Percentiles rank a stretch among this genome's conserved stretches.
These are phyloP conservation scores for Calonectria pteridis DNA, from an alignment of 2,329 filamentous ascomycete genomes.

Conservation along the genomic window DNA sequence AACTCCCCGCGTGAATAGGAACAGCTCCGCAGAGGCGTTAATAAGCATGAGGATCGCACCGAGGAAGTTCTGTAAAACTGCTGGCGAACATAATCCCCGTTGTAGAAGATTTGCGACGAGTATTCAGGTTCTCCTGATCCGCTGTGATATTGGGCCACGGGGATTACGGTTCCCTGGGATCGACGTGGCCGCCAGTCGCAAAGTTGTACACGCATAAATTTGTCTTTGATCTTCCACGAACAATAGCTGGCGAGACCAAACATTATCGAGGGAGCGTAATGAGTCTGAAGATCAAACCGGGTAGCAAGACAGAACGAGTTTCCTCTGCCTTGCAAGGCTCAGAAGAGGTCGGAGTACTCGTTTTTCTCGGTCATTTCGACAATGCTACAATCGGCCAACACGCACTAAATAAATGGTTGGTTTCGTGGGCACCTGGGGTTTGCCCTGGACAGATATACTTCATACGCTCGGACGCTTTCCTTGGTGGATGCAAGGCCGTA, in stretches of 20 bases:
- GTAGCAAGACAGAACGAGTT: not conserved
- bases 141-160: not conserved
- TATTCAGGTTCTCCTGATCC: not conserved
- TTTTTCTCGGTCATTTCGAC: not conserved
- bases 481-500: conserved; percentile 2
- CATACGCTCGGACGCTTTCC: not conserved
- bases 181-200: not conserved
- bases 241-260: not conserved
- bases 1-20: not conserved
- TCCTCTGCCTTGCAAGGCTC: not conserved
- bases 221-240: not conserved
- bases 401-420: not conserved
- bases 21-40: not conserved
- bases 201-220: conserved; percentile 6
- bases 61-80: not conserved
- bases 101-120: not conserved
- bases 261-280: not conserved
- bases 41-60: not conserved
- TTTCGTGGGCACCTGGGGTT: no score
- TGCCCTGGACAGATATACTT: not conserved
- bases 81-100: not conserved
- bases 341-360: not conserved
- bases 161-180: not conserved
- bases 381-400: not conserved
- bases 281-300: not conserved